Evolutionary conservation across 108 stramenopile species (phyloP).

Genomic region (Skeletonema costatum): DNA sequence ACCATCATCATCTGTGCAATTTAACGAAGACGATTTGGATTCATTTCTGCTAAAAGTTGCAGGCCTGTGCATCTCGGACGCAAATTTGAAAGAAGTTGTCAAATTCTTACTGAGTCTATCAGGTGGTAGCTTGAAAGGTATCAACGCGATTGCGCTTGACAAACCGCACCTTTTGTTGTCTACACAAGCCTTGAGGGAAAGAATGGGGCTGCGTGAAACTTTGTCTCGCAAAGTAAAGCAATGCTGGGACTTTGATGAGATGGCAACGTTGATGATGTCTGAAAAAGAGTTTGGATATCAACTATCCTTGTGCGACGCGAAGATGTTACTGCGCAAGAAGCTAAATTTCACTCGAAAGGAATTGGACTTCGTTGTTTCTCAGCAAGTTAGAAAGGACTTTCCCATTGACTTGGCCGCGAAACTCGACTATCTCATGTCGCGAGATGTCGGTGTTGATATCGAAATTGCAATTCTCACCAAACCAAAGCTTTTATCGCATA

Average conservation of each 20-base stretch:
- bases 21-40: not conserved
- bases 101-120: not conserved
- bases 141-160: not conserved
- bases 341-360: not conserved
- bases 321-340: not conserved
- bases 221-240: conserved; percentile 5
- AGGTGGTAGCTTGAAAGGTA: not conserved
- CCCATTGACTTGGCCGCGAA: not conserved
- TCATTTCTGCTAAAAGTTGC: not conserved
- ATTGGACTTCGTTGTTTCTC: not conserved
- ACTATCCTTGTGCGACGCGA: not conserved
- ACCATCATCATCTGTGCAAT: not conserved
- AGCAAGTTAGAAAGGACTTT: not conserved
- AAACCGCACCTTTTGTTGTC: not conserved
- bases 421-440: not conserved
- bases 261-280: not conserved
- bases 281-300: not conserved
- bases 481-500: conserved; percentile 3
- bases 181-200: not conserved
- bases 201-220: not conserved
- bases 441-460: not conserved
- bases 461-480: conserved; percentile 1
- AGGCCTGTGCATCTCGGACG: not conserved
- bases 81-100: not conserved
- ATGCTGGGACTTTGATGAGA: not conserved